Base-by-base conservation (phyloP, 345 rosid genomes). In the Salix arbutifolia region DNA sequence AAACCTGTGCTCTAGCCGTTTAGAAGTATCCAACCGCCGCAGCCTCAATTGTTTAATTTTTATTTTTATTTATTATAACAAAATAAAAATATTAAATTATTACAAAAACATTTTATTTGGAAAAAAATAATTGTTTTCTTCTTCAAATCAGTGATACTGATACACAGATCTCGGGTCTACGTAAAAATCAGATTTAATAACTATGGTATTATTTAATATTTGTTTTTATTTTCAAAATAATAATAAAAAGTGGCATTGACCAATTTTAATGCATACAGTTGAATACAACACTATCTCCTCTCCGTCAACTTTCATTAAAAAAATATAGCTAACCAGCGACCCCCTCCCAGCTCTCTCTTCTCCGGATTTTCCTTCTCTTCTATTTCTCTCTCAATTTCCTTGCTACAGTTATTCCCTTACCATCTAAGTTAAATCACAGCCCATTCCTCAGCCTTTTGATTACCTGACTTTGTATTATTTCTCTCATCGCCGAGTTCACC, bases 401-500 rank as follows among this genome's bases (percentile, higher is more conserved):
- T 53, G 25, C 60, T 19, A 2, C 60, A 19, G 60, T 7, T 53
- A 8, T 23, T 7, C 7, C 60, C 25, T 6, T n/a, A 53, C 12
- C 60, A 19, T 23, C 60, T 53, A n/a, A 53, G 23, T 53, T 53
- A 2, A 53, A 53, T 48, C 60, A 53, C 60, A 0, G 60, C 60
- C 60, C 21, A 17, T 62, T 33, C 37, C 37, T 33, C 44, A 18
- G 4, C 77, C 81, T 69, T 23, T 68, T 44, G 81, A 84, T 86
- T 71, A 37, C 67, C 81, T 85, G 85, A 87, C 80, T 79, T 80
- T 74, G 5, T 33, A 33, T 0, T 33, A 33, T 33, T 31, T 33
- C 61, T 67, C 23, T 33, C 17, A 17, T 52, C 18, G 8, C 23
- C 25, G 21, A 8, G 23, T 53, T 21, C 38, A 71, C 74, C 48